phyloP scores from a whole-genome alignment of 1,139 yeast genomes.

The Suhomyces terraborum region DNA sequence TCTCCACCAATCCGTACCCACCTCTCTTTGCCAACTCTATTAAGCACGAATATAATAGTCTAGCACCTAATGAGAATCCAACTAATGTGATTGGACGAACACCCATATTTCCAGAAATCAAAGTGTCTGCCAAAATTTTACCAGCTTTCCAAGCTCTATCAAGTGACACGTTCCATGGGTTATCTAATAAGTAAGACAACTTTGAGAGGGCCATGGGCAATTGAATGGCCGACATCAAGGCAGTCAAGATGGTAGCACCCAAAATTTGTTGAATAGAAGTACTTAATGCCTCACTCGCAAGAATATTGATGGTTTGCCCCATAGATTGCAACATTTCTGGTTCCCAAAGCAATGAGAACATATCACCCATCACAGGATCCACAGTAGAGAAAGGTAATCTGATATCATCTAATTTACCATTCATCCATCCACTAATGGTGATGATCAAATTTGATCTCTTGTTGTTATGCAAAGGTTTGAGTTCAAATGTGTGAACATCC shows the following conservation, averaged over 20 bases:
- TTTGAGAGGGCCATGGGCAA: constrained; percentile 90
- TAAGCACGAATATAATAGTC: constrained; percentile 88
- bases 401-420: constrained; percentile 92
- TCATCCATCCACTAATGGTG: constrained; percentile 99
- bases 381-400: constrained; percentile 94
- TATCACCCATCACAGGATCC: constrained; percentile 97
- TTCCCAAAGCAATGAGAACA: constrained; percentile 92
- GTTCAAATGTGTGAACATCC: constrained; percentile 90
- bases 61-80: constrained; percentile 92
- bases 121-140: constrained; percentile 83
- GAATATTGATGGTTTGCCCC: constrained; percentile 92
- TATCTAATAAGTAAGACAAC: constrained; percentile 84
- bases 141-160: constrained; percentile 99
- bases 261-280: constrained; percentile 93
- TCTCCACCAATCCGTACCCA: constrained; percentile 86
- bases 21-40: constrained; percentile 83
- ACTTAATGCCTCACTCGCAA: constrained; percentile 91
- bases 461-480: constrained; percentile 88
- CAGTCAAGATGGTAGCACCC: constrained; percentile 89
- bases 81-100: constrained; percentile 89
- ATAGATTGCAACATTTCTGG: constrained; percentile 96
- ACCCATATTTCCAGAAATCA: constrained; percentile 85
- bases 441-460: constrained; percentile 83
- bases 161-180: constrained; percentile 96
- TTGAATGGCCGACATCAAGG: constrained; percentile 94